Conservation (phyloP, 2,329 filamentous ascomycete genomes). For the Drechslera avenae region DNA sequence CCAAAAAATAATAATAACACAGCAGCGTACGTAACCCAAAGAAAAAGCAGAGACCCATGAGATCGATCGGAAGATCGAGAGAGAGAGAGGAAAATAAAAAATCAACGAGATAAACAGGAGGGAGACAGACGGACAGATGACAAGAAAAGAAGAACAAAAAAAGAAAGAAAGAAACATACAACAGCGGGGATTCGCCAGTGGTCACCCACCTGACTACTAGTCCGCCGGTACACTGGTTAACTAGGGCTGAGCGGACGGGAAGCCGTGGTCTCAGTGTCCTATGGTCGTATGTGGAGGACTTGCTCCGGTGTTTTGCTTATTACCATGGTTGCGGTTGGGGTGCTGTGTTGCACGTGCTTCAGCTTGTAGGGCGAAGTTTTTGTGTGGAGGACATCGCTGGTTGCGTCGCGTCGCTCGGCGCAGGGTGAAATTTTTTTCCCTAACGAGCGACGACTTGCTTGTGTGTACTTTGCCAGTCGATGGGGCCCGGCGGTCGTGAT, state of each 20-base stretch:
- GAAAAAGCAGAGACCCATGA: too few relatives aligned
- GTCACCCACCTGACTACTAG: slow-evolving; percentile 2
- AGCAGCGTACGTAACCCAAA: too few relatives aligned
- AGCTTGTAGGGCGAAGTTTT: too few relatives aligned
- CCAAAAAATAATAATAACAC: too few relatives aligned
- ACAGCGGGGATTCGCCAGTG: not conserved
- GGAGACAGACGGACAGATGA: too few relatives aligned
- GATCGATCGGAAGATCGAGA: not conserved
- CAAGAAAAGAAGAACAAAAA: not conserved
- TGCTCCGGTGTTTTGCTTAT: not conserved
- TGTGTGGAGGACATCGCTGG: too few relatives aligned
- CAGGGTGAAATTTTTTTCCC: too few relatives aligned
- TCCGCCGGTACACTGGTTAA: not conserved
- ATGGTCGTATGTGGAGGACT: slow-evolving; percentile 1
- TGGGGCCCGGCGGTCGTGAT: too few relatives aligned
- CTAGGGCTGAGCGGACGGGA: not conserved
- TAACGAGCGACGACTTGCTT: not conserved
- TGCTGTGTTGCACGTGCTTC: not conserved
- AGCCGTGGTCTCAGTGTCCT: not conserved
- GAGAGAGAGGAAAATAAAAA: not conserved
- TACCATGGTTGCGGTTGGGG: not conserved
- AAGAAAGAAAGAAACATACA: not conserved
- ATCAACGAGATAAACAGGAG: not conserved
- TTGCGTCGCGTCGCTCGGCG: too few relatives aligned
- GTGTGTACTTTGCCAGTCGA: too few relatives aligned